Conservation (phyloP, 352 stramenopile species). For the Lagenidium giganteum region DNA sequence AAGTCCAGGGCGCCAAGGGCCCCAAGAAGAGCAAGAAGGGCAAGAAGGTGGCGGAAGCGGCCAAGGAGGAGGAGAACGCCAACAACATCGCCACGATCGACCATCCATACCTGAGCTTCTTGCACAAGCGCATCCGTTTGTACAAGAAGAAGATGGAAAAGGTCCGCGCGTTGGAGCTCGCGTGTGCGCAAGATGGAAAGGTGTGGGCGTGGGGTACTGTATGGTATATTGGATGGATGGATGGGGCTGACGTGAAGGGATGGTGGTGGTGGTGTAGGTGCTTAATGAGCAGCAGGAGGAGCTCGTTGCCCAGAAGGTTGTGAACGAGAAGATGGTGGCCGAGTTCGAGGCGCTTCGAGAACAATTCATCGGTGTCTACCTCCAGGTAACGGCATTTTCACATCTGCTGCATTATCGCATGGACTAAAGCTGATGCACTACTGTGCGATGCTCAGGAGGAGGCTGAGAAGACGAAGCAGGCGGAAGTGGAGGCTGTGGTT, state of each 20-base stretch:
- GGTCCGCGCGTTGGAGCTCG: conserved; percentile 58
- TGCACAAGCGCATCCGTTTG: conserved; percentile 78
- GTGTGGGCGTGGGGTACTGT: conserved; percentile 8
- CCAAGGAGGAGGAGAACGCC: conserved; percentile 27
- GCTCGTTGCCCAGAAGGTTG: conserved; percentile 51
- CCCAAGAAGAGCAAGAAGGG: conserved; percentile 27
- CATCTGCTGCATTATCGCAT: not conserved
- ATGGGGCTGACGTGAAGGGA: not conserved
- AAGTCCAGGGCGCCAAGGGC: conserved; percentile 21
- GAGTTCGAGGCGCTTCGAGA: conserved; percentile 75
- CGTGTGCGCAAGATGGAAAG: conserved; percentile 42
- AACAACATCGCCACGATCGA: conserved; percentile 40
- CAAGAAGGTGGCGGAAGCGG: conserved; percentile 5
- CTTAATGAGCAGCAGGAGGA: conserved; percentile 77
- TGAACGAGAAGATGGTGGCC: conserved; percentile 69
- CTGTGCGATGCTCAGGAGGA: conserved; percentile 24
- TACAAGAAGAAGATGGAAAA: conserved; percentile 87
- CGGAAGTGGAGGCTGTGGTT: conserved; percentile 2
- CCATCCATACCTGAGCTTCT: conserved; percentile 75
- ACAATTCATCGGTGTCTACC: conserved; percentile 68
- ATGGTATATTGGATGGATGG: not conserved
- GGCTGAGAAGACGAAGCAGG: conserved; percentile 24
- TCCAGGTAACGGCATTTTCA: conserved; percentile 14
- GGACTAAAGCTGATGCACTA: not conserved
- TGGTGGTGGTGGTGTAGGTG: conserved; percentile 11